Evolutionary conservation across 805 yeast species (phyloP), one percentile per base, ranked within the genome.

Genomic region (Nakazawaea ernobii): DNA sequence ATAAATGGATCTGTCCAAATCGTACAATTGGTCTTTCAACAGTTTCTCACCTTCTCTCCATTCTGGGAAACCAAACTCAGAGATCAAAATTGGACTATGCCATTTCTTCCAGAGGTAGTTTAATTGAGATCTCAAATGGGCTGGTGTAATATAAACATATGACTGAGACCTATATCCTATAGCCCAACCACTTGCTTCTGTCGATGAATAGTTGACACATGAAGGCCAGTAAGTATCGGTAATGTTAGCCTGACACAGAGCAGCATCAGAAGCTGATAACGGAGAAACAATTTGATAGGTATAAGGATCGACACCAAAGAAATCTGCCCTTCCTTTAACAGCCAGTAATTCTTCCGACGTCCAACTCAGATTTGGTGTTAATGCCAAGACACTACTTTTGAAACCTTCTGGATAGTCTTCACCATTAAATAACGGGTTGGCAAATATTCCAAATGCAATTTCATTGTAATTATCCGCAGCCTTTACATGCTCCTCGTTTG

Each of bases 21-120:
- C 70, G 45, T 49, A 55, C 8, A 60, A 44, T 29, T 63, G 66
- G 36, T 62, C 63, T 26, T 46, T 53, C 11, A 55, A 48, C 30
- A 46, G 51, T 53, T 59, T 57, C 33, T 59, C 58, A 14, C 50
- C 50, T 53, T 66, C 70, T 40, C 58, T 49, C 59, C 59, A 60
- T 43, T 56, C 63, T 27, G 67, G 61, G 53, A 62, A 62, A 2
- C 70, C 69, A 51, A 60, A 62, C 50, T 66, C 70, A n/a, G 63
- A 53, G 39, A 65, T 58, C 35, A 62, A 44, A 15, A 60, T 50
- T 8, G 67, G 67, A 17, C 55, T 40, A 46, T 57, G 55, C 50
- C 52, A 55, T 8, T 58, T 54, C 53, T 59, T 49, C 55, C 56
- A 57, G 20, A 58, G 42, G 47, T 56, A 63, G 42, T 59, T 59